Evolutionary conservation across 805 yeast species (phyloP).

Genomic region (Saturnispora zaruensis): DNA sequence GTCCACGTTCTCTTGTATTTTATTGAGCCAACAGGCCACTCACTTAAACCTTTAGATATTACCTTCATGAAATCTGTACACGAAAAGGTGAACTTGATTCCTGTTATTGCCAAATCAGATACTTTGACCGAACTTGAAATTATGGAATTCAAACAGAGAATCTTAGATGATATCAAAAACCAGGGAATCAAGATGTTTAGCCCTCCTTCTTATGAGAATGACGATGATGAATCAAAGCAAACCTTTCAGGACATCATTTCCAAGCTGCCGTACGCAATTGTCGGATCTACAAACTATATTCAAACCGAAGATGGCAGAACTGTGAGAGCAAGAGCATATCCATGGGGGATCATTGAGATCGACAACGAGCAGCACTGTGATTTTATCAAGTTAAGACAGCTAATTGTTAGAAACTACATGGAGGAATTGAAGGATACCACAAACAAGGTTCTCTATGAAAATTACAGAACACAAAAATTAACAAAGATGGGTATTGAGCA

Average conservation of each 20-base stretch:
- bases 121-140: constrained; percentile 86
- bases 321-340: constrained; percentile 88
- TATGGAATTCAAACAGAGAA: constrained; percentile 61
- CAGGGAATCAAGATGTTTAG: constrained; percentile 69
- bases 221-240: constrained; percentile 68
- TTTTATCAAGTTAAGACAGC: constrained; percentile 79
- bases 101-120: constrained; percentile 88
- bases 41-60: constrained; percentile 80
- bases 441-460: constrained; percentile 66
- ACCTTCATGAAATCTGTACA: constrained; percentile 81
- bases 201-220: constrained; percentile 69
- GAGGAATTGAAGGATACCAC: constrained; percentile 92
- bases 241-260: constrained; percentile 59
- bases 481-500: constrained; percentile 78
- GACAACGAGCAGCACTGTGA: constrained; percentile 93
- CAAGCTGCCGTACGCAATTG: constrained; percentile 85
- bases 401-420: constrained; percentile 80
- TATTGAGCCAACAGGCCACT: constrained; percentile 96
- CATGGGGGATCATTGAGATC: constrained; percentile 96
- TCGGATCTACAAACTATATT: constrained; percentile 75
- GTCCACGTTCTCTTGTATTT: constrained; percentile 91
- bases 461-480: constrained; percentile 81
- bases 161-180: constrained; percentile 64
- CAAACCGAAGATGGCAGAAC: constrained; percentile 63
- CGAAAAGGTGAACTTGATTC: constrained; percentile 87